phyloP scores from a whole-genome alignment of 352 stramenopile species.

The Blastocystis sp. region DNA sequence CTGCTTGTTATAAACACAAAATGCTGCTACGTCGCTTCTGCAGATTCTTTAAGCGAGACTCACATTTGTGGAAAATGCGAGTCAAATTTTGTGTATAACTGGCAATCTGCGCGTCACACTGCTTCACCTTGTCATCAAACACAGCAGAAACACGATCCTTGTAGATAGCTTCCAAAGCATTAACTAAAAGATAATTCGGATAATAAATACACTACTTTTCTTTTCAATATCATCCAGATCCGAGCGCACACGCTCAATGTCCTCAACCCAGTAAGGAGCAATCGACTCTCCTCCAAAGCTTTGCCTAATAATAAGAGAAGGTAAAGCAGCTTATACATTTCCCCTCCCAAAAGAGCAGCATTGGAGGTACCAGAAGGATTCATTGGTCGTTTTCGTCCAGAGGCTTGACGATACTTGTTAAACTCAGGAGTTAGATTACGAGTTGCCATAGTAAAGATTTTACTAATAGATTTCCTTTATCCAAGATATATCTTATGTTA shows the following conservation, averaged over 20 bases:
- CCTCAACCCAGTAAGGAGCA: constrained; percentile 61
- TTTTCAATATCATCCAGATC: constrained; percentile 60
- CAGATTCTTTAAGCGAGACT: constrained; percentile 50
- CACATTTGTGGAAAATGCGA: constrained; percentile 53
- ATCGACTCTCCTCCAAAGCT: constrained; percentile 31
- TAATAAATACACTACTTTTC: background rate
- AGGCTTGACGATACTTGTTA: constrained; percentile 57
- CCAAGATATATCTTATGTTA: constrained; percentile 24
- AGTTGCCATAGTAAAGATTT: constrained; percentile 22
- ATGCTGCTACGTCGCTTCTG: background rate
- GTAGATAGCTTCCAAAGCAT: constrained; percentile 51
- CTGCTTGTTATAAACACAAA: background rate
- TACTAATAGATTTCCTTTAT: background rate
- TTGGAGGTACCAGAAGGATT: background rate
- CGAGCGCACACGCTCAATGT: constrained; percentile 53
- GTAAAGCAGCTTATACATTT: background rate
- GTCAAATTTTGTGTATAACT: constrained; percentile 59
- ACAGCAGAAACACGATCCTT: constrained; percentile 57
- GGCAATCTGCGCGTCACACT: constrained; percentile 51
- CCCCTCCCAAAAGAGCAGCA: constrained; percentile 29
- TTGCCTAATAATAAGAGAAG: background rate
- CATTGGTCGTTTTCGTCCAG: constrained; percentile 44
- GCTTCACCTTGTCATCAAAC: constrained; percentile 57
- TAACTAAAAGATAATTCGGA: background rate
- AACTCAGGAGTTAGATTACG: constrained; percentile 61